These are phyloP conservation scores for Penicillium sp. DNA, from an alignment of 2,329 filamentous ascomycete species.

Conservation along the genomic window DNA sequence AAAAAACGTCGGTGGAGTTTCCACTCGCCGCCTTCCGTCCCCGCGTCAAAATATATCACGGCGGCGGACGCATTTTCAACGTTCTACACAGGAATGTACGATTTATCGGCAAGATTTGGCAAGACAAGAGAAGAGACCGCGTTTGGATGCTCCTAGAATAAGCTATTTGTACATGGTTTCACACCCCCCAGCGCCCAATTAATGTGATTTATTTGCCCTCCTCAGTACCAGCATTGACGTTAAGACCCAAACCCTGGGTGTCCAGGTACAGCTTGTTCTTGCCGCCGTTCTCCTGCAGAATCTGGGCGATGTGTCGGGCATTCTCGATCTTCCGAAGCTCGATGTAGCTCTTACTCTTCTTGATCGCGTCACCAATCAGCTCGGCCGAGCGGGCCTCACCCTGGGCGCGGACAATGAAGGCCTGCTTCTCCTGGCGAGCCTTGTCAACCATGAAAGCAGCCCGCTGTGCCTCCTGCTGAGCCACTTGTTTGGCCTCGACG, in stretches of 20 bases:
- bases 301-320: constrained; percentile 79
- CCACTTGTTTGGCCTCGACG: constrained; percentile 67
- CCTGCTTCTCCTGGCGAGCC: constrained; percentile 98
- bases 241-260: constrained; percentile 83
- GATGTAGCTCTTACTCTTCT: constrained; percentile 96
- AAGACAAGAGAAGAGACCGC: constrained; percentile 37
- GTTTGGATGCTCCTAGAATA: constrained; percentile 31
- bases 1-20: constrained; percentile 27
- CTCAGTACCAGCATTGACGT: constrained; percentile 57
- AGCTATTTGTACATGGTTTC: constrained; percentile 40
- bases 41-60: constrained; percentile 20
- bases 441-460: constrained; percentile 98
- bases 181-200: constrained; percentile 23
- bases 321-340: constrained; percentile 99
- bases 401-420: constrained; percentile 96
- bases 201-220: constrained; percentile 35
- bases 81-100: neutral
- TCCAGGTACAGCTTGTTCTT: constrained; percentile 95
- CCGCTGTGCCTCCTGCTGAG: constrained; percentile 88
- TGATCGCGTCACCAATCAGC: constrained; percentile 97
- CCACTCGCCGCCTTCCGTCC: constrained; percentile 32
- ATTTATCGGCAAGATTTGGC: neutral
- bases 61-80: neutral
- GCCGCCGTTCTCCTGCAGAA: constrained; percentile 79
- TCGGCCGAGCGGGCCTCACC: constrained; percentile 98